Percentiles rank a stretch among this genome's conserved stretches.
Evolutionary conservation across 257 asterid species (phyloP).

Genomic region (Nicotiana tomentosiformis): DNA sequence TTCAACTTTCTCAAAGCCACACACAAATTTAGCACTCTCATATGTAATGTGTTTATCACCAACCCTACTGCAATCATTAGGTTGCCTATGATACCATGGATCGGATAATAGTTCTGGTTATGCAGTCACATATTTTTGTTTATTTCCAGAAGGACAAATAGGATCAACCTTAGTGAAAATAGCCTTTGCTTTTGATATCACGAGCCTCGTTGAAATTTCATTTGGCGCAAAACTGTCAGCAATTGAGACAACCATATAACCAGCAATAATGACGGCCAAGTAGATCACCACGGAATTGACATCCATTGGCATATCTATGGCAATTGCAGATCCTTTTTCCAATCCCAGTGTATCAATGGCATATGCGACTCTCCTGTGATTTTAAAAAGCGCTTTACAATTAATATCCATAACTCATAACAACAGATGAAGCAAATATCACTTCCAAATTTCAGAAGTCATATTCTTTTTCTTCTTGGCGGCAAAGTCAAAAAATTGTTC

Average conservation of each 20-base stretch:
- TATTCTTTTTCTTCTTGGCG: neutral
- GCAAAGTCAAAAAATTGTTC: neutral
- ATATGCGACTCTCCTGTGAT: constrained; percentile 65
- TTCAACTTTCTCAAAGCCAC: constrained; percentile 4
- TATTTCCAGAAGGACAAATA: constrained; percentile 5
- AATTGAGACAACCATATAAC: constrained; percentile 85
- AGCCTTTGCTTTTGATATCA: constrained; percentile 78
- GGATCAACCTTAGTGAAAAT: constrained; percentile 77
- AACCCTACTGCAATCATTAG: neutral
- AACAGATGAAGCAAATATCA: neutral
- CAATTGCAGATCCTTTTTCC: constrained; percentile 88
- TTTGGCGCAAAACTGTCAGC: constrained; percentile 94
- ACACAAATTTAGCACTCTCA: neutral
- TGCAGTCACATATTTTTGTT: neutral
- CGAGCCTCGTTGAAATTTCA: constrained; percentile 87
- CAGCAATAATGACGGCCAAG: constrained; percentile 92
- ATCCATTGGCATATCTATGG: constrained; percentile 97
- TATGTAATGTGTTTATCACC: neutral
- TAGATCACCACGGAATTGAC: constrained; percentile 84
- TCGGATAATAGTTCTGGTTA: neutral
- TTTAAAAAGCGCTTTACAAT: neutral
- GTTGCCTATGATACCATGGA: neutral
- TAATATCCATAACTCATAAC: neutral
- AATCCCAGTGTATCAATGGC: constrained; percentile 70
- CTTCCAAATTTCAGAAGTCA: no score